phyloP scores from a whole-genome alignment of 495 filamentous ascomycete species.

The Hamigera avellanea region DNA sequence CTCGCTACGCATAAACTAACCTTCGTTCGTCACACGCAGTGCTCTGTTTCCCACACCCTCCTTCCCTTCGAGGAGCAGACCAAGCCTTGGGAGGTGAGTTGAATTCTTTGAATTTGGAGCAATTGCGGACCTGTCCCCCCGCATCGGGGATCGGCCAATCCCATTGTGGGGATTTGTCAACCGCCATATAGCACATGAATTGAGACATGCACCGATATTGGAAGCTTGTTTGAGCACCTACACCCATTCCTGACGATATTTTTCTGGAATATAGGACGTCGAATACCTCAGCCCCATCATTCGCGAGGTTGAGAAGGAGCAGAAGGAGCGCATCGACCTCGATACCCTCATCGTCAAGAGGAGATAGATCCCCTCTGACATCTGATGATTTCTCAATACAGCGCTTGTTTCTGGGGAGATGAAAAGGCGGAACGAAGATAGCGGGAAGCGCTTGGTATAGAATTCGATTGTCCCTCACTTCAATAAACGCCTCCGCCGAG shows the following conservation, averaged over 20 bases:
- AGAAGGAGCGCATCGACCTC: slow-evolving; percentile 67
- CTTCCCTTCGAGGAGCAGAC: slow-evolving; percentile 76
- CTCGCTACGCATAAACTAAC: slow-evolving; percentile 12
- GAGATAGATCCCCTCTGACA: slow-evolving; percentile 14
- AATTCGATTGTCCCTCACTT: background rate
- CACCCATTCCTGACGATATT: slow-evolving; percentile 8
- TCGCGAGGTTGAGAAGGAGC: slow-evolving; percentile 70
- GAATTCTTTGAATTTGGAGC: slow-evolving; percentile 4
- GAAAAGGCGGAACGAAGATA: slow-evolving; percentile 7
- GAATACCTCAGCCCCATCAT: slow-evolving; percentile 74
- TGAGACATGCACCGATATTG: too few relatives aligned
- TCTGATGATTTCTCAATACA: background rate
- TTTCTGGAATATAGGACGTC: slow-evolving; percentile 45
- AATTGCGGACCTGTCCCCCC: slow-evolving; percentile 11
- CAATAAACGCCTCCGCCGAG: too few relatives aligned
- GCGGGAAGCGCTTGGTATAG: background rate
- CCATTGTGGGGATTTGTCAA: slow-evolving; percentile 33
- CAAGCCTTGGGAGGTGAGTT: slow-evolving; percentile 56
- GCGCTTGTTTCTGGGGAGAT: background rate
- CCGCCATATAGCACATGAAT: slow-evolving; percentile 2
- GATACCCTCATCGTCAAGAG: slow-evolving; percentile 65
- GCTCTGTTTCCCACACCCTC: slow-evolving; percentile 73
- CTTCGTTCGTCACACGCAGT: slow-evolving; percentile 32
- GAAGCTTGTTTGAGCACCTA: too few relatives aligned
- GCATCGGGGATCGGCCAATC: slow-evolving; percentile 23